A percentile compares a stretch with the other conserved stretches of the same genome.
Conservation (phyloP, 1,284 basidiomycete genomes). For the Cyathus olla region DNA sequence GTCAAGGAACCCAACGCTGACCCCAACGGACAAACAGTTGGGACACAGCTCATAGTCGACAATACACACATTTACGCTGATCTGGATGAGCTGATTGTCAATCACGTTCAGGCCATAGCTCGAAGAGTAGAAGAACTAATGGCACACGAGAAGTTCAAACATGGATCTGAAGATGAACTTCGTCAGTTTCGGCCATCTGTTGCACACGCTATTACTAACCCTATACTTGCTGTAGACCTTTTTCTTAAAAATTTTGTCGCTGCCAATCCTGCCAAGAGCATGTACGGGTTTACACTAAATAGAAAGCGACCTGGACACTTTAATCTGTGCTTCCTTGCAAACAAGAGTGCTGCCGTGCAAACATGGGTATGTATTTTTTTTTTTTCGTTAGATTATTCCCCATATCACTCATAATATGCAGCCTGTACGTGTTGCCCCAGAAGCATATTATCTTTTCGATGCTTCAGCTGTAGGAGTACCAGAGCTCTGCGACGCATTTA, state of each 20-base stretch:
- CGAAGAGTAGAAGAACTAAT: conserved; percentile 96
- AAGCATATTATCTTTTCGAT: conserved; percentile 91
- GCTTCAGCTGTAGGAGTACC: conserved; percentile 90
- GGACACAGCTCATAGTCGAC: conserved; percentile 86
- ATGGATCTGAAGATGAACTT: conserved; percentile 88
- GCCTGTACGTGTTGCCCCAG: conserved; percentile 91
- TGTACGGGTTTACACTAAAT: conserved; percentile 97
- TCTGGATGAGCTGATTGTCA: conserved; percentile 97
- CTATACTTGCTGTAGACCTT: conserved; percentile 64
- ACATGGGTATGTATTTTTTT: conserved; percentile 77
- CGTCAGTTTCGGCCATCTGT: conserved; percentile 64
- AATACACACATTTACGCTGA: conserved; percentile 90
- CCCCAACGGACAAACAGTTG: conserved; percentile 73
- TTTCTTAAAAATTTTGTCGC: conserved; percentile 91
- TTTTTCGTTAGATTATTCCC: neutral
- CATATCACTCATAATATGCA: conserved; percentile 40
- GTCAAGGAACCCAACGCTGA: conserved; percentile 90
- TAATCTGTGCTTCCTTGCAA: conserved; percentile 93
- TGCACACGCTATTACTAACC: neutral
- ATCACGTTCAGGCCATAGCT: conserved; percentile 96
- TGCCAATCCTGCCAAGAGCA: conserved; percentile 94
- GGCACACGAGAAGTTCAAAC: conserved; percentile 97
- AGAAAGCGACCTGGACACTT: conserved; percentile 93
- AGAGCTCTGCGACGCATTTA: conserved; percentile 96
- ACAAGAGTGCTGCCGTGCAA: conserved; percentile 90